Conservation (phyloP, 2,329 filamentous ascomycete species). For the Rhinocladiella similis region DNA sequence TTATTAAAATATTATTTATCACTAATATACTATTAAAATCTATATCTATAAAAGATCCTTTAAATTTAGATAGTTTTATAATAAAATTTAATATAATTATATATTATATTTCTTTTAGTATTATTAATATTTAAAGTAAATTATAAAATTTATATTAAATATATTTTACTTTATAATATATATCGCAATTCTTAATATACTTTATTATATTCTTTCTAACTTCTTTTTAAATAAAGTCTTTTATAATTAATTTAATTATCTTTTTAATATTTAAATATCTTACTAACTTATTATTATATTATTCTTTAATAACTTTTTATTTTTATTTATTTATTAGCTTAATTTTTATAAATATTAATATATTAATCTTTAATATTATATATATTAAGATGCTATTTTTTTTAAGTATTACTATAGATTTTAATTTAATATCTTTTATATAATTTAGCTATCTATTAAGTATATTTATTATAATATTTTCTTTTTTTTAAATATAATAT, state of each 20-base stretch:
- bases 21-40: background rate
- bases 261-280: constrained; percentile 12
- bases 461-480: constrained; percentile 11
- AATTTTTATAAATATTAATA: background rate
- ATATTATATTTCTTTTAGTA: background rate
- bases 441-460: constrained; percentile 18
- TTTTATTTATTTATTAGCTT: background rate
- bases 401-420: background rate
- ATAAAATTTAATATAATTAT: background rate
- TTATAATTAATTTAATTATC: constrained; percentile 14
- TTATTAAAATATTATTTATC: background rate
- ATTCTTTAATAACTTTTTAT: constrained; percentile 4
- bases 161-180: constrained; percentile 8
- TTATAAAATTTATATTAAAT: constrained; percentile 13
- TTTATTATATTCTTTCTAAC: constrained; percentile 9
- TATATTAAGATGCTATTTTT: constrained; percentile 4
- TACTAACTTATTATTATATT: constrained; percentile 3
- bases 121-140: background rate
- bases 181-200: constrained; percentile 5
- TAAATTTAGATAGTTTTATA: constrained; percentile 6
- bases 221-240: constrained; percentile 8
- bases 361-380: background rate
- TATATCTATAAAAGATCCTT: background rate
- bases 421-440: background rate
- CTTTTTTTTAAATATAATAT: constrained; percentile 14